Base-by-base conservation (phyloP, 2,329 filamentous ascomycete species). In the Cercospora beticola region DNA sequence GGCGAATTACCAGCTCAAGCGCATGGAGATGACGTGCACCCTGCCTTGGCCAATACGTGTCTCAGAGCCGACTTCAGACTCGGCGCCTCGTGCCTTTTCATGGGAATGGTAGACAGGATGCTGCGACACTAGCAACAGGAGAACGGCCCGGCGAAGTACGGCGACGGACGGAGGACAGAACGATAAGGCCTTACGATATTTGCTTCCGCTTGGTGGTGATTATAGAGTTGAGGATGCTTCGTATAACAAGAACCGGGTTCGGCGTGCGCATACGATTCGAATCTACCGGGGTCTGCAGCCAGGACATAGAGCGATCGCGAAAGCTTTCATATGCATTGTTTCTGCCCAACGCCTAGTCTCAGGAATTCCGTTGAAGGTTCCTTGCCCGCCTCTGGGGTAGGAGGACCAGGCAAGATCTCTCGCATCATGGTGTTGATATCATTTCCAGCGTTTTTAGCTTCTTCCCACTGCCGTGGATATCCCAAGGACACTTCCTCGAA, bases 401-500 rank as follows among this genome's bases (percentile, higher is more conserved):
- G 70, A 14, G 81, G 79, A 5, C 82, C 82, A 3, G 82, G 82
- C 31, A 83, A 69, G 49, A 84, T 82, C 72, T 84, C 82, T 46
- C 82, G 74, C 64, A 84, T 74, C 68, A 84, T 68, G 31, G 81
- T 79, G 65, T 83, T 83, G 68, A 84, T 78, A 68, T 82, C 81
- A 65, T 82, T 70, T 5, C 82, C 82, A 7, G 74, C 76, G 16
- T 81, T 78, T 60, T 80, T 79, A 54, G 79, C 80, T 6, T 81
- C 78, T 63, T 82, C 78, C 82, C 82, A 84, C 65, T 84, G 82
- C 62, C 79, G 72, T 28, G 82, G 82, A 70, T 84, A 84, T n/a
- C 82, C 82, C 60, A 83, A 69, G 65, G 79, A 82, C 59, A 81
- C 79, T 71, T 84, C 82, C 71, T 84, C 82, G 66, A 83, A 84